These are phyloP conservation scores for Penicillium argentinense DNA, from an alignment of 495 filamentous ascomycete genomes.

Conservation along the genomic window DNA sequence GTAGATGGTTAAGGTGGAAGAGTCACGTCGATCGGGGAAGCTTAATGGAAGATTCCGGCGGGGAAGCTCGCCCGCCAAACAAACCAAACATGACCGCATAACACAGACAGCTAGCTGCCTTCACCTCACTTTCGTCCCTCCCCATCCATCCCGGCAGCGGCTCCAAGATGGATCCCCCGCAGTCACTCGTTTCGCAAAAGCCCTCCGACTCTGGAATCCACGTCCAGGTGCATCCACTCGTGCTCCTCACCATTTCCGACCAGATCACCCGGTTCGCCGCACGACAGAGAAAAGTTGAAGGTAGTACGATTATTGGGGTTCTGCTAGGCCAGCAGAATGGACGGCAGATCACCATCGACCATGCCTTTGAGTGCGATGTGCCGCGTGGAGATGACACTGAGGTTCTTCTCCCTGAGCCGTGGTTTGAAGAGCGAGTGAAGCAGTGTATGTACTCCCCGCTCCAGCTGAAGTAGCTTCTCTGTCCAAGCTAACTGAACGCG, in stretches of 20 bases:
- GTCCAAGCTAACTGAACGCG: constrained; percentile 11
- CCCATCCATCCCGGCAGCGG: not conserved
- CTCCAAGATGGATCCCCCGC: constrained; percentile 30
- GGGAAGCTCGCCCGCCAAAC: not conserved
- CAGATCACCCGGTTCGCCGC: constrained; percentile 89
- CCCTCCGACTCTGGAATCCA: constrained; percentile 77
- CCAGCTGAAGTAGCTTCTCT: not conserved
- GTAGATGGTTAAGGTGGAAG: too few species aligned
- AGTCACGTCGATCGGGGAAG: too few species aligned
- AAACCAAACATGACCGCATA: not conserved
- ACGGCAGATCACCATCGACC: constrained; percentile 84
- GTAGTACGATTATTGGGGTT: constrained; percentile 81
- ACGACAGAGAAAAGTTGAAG: constrained; percentile 64
- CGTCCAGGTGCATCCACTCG: constrained; percentile 87
- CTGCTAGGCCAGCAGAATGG: constrained; percentile 89
- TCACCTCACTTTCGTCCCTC: constrained; percentile 10
- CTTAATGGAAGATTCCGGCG: too few species aligned
- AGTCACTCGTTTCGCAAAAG: constrained; percentile 60
- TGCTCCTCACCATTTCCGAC: constrained; percentile 94
- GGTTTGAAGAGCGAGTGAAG: constrained; percentile 78
- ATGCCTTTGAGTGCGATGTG: constrained; percentile 81
- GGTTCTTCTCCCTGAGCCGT: constrained; percentile 58
- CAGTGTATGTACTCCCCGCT: constrained; percentile 63
- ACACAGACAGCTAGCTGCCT: not conserved
- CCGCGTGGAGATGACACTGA: constrained; percentile 43